phyloP scores from a whole-genome alignment of 495 filamentous ascomycete genomes.

The Daldinia bambusicola region DNA sequence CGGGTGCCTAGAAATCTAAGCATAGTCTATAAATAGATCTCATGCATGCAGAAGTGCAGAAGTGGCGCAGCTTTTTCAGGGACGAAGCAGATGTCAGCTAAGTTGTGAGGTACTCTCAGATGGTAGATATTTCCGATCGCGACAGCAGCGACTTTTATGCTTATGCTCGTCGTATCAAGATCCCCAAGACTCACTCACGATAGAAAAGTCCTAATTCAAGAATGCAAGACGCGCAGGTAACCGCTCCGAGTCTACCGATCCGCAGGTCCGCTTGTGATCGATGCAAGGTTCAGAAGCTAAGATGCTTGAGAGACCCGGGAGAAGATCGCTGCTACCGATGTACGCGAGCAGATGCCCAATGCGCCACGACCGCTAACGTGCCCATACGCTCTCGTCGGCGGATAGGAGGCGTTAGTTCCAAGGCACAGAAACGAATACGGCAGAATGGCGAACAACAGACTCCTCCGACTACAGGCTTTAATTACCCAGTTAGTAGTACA shows the following conservation, averaged over 20 bases:
- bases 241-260: constrained; percentile 32
- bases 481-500: neutral
- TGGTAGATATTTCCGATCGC: neutral
- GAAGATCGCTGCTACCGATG: constrained; percentile 39
- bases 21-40: constrained; percentile 8
- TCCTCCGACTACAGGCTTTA: neutral
- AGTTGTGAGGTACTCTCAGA: too few relatives aligned
- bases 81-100: neutral
- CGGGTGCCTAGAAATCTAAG: neutral
- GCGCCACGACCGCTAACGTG: constrained; percentile 33
- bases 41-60: neutral
- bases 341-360: constrained; percentile 30
- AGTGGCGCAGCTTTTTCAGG: neutral
- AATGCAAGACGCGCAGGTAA: constrained; percentile 10
- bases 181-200: neutral
- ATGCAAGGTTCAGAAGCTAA: constrained; percentile 56
- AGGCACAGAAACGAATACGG: constrained; percentile 12
- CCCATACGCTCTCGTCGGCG: constrained; percentile 21
- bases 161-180: neutral
- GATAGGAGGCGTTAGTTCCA: neutral
- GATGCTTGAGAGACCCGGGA: constrained; percentile 49
- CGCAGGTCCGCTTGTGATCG: constrained; percentile 56
- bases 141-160: neutral
- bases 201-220: constrained; percentile 3
- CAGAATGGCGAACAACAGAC: constrained; percentile 4